These are phyloP conservation scores for Tylopilus vinaceipallidus DNA, from an alignment of 768 basidiomycete genomes.

Conservation along the genomic window DNA sequence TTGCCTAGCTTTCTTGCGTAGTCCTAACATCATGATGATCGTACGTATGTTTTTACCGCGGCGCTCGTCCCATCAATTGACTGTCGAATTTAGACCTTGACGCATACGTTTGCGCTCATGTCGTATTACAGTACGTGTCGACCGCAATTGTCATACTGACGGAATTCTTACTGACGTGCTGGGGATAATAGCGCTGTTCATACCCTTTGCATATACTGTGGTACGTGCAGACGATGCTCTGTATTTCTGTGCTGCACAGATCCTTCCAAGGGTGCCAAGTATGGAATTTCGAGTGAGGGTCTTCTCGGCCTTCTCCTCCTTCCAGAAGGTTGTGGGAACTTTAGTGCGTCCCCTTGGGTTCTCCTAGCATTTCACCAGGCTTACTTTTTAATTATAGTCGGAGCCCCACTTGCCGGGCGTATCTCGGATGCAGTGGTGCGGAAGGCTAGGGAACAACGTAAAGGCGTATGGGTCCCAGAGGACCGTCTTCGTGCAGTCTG, in stretches of 20 bases:
- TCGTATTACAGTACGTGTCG: conserved; percentile 37
- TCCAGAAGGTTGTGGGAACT: conserved; percentile 28
- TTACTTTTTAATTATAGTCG: conserved; percentile 39
- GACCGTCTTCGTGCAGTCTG: conserved; percentile 59
- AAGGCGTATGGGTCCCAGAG: conserved; percentile 64
- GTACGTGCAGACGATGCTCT: conserved; percentile 35
- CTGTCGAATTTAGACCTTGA: conserved; percentile 38
- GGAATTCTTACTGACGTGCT: neutral
- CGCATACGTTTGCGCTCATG: conserved; percentile 28
- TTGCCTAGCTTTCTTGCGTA: conserved; percentile 49
- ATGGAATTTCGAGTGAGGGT: conserved; percentile 22
- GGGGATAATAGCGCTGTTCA: conserved; percentile 38
- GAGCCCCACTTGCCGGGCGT: conserved; percentile 56
- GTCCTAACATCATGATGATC: conserved; percentile 55
- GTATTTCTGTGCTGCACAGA: neutral
- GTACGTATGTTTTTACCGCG: conserved; percentile 37
- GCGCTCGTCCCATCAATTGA: neutral
- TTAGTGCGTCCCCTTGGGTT: conserved; percentile 11
- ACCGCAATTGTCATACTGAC: no score
- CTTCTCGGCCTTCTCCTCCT: conserved; percentile 26
- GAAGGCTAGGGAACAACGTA: conserved; percentile 45
- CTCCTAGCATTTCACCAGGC: neutral
- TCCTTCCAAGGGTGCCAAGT: conserved; percentile 43
- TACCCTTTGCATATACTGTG: conserved; percentile 66
- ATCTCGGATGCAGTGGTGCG: conserved; percentile 56